phyloP scores from a whole-genome alignment of 768 basidiomycete genomes.

The Hypholoma fasciculare region DNA sequence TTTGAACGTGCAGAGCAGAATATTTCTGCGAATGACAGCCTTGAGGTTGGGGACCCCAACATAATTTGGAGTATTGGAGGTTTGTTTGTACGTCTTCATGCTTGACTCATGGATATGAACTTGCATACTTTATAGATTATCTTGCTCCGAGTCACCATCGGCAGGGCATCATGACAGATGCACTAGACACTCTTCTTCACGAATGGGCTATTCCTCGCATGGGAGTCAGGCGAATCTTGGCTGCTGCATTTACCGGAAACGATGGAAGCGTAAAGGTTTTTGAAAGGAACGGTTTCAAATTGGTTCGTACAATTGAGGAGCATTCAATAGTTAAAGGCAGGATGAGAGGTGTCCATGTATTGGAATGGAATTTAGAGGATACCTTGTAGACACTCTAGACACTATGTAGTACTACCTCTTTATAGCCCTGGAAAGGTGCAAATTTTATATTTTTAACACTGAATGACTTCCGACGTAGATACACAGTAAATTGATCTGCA shows the following conservation, averaged over 20 bases:
- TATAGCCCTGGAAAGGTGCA: too few species aligned
- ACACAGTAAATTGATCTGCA: too few species aligned
- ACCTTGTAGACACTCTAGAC: background rate
- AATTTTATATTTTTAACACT: too few species aligned
- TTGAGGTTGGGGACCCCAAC: constrained; percentile 45
- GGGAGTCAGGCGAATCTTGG: constrained; percentile 46
- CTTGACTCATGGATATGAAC: background rate
- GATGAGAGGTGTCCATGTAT: constrained; percentile 31
- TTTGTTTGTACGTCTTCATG: constrained; percentile 8
- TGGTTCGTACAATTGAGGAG: constrained; percentile 38
- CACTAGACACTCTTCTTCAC: constrained; percentile 48
- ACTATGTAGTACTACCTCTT: too few species aligned
- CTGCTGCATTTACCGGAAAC: constrained; percentile 50
- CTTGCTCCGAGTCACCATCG: constrained; percentile 26
- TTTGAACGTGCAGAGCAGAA: constrained; percentile 33
- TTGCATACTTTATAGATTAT: constrained; percentile 17
- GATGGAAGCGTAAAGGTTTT: constrained; percentile 59
- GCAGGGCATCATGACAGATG: constrained; percentile 62
- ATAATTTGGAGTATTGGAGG: constrained; percentile 40
- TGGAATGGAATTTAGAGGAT: constrained; percentile 30
- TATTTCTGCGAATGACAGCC: constrained; percentile 38
- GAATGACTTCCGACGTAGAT: too few species aligned
- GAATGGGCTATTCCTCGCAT: constrained; percentile 66
- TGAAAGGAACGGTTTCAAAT: constrained; percentile 62
- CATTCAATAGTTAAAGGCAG: constrained; percentile 36